Evolutionary conservation across 2,329 filamentous ascomycete species (phyloP), one percentile per base, ranked within the genome.

Genomic region (Ceratocystis harringtonii): DNA sequence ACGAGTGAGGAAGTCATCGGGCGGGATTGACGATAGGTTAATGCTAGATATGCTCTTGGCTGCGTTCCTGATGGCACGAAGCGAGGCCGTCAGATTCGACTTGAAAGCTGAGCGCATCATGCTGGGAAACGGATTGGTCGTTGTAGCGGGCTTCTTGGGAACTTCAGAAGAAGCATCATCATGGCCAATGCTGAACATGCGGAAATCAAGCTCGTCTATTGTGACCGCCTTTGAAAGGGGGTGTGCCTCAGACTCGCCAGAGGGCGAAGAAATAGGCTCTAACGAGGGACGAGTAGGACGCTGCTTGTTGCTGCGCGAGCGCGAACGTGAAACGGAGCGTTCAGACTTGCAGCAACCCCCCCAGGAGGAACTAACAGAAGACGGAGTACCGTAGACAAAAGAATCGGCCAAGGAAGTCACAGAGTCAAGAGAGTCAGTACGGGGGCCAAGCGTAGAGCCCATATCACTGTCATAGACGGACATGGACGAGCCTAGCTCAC

Each of bases 71-170:
- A 88, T 73, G 43, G 84, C 84, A 22, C 83, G 80, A 60, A 88
- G 75, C 8, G 85, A 88, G 5, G 85, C 84, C 5, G 85, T 87
- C 45, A 88, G 72, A 70, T 88, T 88, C 2, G 84, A 87, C 72
- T 86, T 87, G 76, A 88, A 87, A 5, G 80, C 84, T 73, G 22
- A 65, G 30, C 60, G 61, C 17, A 65, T 48, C 45, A 62, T 50
- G 22, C 44, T 61, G n/a, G 66, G 65, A 43, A 67, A 67, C 22
- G 66, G 60, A 30, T 43, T 66, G 62, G 28, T 25, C 6, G 10
- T 32, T 17, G 28, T n/a, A 19, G 48, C 45, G 6, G 28, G 36
- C 30, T 63, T 43, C 28, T 63, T 64, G 19, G 30, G 48, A 1
- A 12, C 19, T 12, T 66, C 61, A 36, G 19, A 36, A 8, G 55